Evolutionary conservation across 164 flowering plant species (phyloP).

Genomic region (Malania oleifera): DNA sequence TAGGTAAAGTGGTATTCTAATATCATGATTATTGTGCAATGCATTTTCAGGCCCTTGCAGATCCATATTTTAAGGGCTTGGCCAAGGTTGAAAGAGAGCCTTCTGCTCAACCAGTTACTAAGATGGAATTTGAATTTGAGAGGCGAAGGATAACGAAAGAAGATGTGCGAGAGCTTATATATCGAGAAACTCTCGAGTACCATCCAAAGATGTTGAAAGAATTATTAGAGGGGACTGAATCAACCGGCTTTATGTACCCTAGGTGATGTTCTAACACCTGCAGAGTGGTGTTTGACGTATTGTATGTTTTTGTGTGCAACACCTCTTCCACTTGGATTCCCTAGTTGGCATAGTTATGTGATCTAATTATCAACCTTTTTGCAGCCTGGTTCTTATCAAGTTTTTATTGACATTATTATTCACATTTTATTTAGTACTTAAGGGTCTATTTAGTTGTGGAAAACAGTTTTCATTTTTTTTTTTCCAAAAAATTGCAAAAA

Average conservation of each 20-base stretch:
- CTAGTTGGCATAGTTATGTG: too few relatives aligned
- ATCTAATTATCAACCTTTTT: too few relatives aligned
- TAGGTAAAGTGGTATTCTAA: too few relatives aligned
- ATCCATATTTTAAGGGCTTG: slow-evolving; percentile 92
- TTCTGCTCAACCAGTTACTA: slow-evolving; percentile 90
- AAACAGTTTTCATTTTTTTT: too few relatives aligned
- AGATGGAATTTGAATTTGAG: slow-evolving; percentile 98
- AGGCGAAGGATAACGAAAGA: slow-evolving; percentile 90
- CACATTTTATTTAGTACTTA: too few relatives aligned
- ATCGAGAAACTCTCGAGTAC: slow-evolving; percentile 88
- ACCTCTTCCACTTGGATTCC: not conserved
- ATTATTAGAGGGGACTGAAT: slow-evolving; percentile 75
- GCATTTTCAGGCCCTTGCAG: slow-evolving; percentile 83
- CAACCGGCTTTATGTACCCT: slow-evolving; percentile 93
- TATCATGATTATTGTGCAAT: slow-evolving; percentile 4
- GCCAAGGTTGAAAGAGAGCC: slow-evolving; percentile 98
- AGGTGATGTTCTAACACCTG: slow-evolving; percentile 70
- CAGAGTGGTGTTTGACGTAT: not conserved
- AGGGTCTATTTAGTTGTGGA: too few relatives aligned
- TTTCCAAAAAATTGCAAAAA: too few relatives aligned
- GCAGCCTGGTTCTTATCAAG: too few relatives aligned
- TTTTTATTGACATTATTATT: too few relatives aligned
- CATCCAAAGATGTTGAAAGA: slow-evolving; percentile 96
- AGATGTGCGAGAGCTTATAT: slow-evolving; percentile 90
- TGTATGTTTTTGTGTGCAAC: not conserved